These are phyloP conservation scores for Coniochaeta sp. DNA, from an alignment of 2,329 filamentous ascomycete species.

Conservation along the genomic window DNA sequence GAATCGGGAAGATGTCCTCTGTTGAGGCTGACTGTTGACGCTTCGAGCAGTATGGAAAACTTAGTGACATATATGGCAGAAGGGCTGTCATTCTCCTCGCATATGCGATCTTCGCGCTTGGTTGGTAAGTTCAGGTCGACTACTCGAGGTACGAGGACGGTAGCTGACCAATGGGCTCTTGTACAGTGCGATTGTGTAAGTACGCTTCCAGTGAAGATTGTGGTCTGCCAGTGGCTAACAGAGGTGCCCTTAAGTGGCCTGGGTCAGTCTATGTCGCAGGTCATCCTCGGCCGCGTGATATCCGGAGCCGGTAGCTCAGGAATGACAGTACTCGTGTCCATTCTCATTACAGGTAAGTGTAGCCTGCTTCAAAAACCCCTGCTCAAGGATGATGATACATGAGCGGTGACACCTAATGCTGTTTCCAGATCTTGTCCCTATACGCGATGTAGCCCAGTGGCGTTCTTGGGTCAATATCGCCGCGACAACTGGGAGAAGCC, in stretches of 20 bases:
- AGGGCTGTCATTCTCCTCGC: conserved; percentile 40
- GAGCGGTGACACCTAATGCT: neutral
- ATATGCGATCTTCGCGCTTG: conserved; percentile 42
- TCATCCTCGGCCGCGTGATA: conserved; percentile 42
- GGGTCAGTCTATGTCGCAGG: conserved; percentile 36
- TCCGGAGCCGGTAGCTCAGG: conserved; percentile 45
- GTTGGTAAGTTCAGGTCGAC: conserved; percentile 29
- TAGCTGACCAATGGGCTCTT: neutral
- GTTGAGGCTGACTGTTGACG: neutral
- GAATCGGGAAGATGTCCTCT: neutral
- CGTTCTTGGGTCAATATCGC: conserved; percentile 45
- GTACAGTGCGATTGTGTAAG: conserved; percentile 23
- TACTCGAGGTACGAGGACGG: neutral
- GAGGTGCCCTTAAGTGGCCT: conserved; percentile 24
- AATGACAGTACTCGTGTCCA: conserved; percentile 40
- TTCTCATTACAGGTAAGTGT: conserved; percentile 41
- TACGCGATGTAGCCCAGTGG: conserved; percentile 46
- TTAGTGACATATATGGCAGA: conserved; percentile 51
- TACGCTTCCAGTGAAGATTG: neutral
- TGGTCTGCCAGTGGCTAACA: neutral
- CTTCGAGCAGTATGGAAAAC: conserved; percentile 38
- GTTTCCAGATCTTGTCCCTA: conserved; percentile 37
- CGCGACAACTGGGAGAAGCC: conserved; percentile 40
- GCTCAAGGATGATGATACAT: neutral
- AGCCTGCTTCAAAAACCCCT: neutral